Conservation (phyloP, 2,329 filamentous ascomycete species). For the Ascochyta rabiei region DNA sequence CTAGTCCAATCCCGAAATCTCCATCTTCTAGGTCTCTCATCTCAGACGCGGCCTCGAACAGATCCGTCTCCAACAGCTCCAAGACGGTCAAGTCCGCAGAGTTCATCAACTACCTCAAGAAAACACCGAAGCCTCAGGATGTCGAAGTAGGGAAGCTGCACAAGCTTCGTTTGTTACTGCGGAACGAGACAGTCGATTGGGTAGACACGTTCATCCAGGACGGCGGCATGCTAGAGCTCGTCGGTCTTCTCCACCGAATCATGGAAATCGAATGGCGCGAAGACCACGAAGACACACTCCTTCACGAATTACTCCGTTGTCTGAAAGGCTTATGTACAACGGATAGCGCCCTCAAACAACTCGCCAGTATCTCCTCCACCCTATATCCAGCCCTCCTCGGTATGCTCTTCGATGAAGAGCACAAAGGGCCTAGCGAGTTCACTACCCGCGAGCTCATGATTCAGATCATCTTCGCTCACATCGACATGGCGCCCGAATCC, state of each 20-base stretch:
- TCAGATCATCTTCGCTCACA: slow-evolving; percentile 86
- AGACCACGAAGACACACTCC: slow-evolving; percentile 90
- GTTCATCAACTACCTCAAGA: slow-evolving; percentile 84
- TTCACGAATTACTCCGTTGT: slow-evolving; percentile 91
- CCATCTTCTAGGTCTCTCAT: slow-evolving; percentile 64
- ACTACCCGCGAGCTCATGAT: slow-evolving; percentile 90
- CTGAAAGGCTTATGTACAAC: slow-evolving; percentile 95
- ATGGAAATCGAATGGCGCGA: slow-evolving; percentile 97
- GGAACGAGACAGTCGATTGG: slow-evolving; percentile 96
- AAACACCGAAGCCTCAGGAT: slow-evolving; percentile 78
- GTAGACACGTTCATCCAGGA: slow-evolving; percentile 89
- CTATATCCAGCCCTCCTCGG: slow-evolving; percentile 85
- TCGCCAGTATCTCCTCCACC: slow-evolving; percentile 77
- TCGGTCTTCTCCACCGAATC: slow-evolving; percentile 84
- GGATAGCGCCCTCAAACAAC: slow-evolving; percentile 79
- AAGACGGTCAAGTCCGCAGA: slow-evolving; percentile 77
- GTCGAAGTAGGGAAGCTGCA: slow-evolving; percentile 95
- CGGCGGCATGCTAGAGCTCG: slow-evolving; percentile 91
- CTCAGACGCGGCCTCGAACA: slow-evolving; percentile 59
- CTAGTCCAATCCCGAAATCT: slow-evolving; percentile 70
- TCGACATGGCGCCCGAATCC: slow-evolving; percentile 63
- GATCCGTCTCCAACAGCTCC: slow-evolving; percentile 71
- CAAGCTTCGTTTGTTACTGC: slow-evolving; percentile 84
- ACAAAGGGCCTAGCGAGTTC: slow-evolving; percentile 96
- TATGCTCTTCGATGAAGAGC: slow-evolving; percentile 97